A percentile compares a stretch with the other conserved stretches of the same genome.
Conservation (phyloP, 2,329 filamentous ascomycete species). For the Pyrenochaeta sp. region DNA sequence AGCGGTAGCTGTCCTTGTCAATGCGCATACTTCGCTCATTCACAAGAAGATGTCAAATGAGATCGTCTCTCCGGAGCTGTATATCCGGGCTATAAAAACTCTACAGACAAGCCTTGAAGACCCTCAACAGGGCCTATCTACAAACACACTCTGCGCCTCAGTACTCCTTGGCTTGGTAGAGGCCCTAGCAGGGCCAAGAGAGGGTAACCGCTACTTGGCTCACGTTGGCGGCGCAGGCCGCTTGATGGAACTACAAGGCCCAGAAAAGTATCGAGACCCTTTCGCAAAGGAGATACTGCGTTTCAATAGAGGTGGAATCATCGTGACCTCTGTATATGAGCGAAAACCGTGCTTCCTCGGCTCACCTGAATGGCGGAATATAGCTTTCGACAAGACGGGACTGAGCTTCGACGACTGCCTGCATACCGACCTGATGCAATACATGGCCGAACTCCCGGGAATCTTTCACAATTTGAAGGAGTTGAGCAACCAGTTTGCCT, state of each 20-base stretch:
- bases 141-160: constrained; percentile 46
- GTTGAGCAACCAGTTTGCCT: constrained; percentile 9
- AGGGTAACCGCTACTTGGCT: constrained; percentile 41
- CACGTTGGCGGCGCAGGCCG: constrained; percentile 46
- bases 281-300: constrained; percentile 44
- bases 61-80: constrained; percentile 37
- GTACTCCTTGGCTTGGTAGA: constrained; percentile 45
- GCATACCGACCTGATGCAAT: constrained; percentile 38
- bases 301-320: constrained; percentile 44
- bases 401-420: constrained; percentile 37
- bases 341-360: constrained; percentile 42
- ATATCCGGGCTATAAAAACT: constrained; percentile 41
- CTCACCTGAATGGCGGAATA: constrained; percentile 38
- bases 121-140: constrained; percentile 37
- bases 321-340: constrained; percentile 43
- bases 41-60: constrained; percentile 31
- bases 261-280: constrained; percentile 31
- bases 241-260: constrained; percentile 44
- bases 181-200: constrained; percentile 41
- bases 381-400: constrained; percentile 44
- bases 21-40: constrained; percentile 37
- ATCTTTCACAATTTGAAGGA: constrained; percentile 40
- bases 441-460: constrained; percentile 37
- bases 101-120: constrained; percentile 40
- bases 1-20: constrained; percentile 40